Evolutionary conservation across 2,329 filamentous ascomycete genomes (phyloP).

Genomic region (Penicillium hesseltinei): DNA sequence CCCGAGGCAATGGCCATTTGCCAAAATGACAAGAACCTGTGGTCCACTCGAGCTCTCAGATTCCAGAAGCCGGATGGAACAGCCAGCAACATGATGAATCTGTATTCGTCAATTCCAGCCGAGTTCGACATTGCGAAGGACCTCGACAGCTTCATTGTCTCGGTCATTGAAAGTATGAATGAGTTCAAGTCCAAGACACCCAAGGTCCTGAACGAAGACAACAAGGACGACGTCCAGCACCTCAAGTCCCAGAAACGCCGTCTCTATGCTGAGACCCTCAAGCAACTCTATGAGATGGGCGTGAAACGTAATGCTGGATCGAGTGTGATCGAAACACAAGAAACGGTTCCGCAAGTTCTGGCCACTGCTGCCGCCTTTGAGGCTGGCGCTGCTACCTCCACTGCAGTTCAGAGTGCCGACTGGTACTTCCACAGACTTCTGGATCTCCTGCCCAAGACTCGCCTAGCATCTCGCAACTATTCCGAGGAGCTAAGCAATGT

Average conservation of each 20-base stretch:
- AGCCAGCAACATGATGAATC: constrained; percentile 68
- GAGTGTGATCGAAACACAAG: constrained; percentile 70
- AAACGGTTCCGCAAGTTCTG: constrained; percentile 67
- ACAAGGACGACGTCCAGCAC: constrained; percentile 78
- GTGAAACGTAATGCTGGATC: constrained; percentile 78
- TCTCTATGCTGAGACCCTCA: constrained; percentile 84
- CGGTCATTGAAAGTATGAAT: constrained; percentile 65
- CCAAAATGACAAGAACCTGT: constrained; percentile 28
- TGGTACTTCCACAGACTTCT: constrained; percentile 77
- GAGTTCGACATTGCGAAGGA: constrained; percentile 58
- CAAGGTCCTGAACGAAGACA: constrained; percentile 76
- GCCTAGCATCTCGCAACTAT: constrained; percentile 68
- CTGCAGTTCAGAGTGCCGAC: constrained; percentile 52
- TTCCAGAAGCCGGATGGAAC: constrained; percentile 70
- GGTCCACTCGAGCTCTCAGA: constrained; percentile 56
- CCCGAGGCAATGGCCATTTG: constrained; percentile 36
- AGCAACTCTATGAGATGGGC: constrained; percentile 82
- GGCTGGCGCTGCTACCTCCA: constrained; percentile 20
- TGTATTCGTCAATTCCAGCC: constrained; percentile 55
- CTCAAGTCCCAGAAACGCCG: constrained; percentile 88
- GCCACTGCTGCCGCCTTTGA: constrained; percentile 52
- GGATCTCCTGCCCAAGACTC: constrained; percentile 67
- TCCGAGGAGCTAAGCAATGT: constrained; percentile 80
- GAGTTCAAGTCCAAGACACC: constrained; percentile 84
- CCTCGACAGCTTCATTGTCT: constrained; percentile 66